Base-by-base conservation (phyloP, 1,284 basidiomycete species). In the Anthracocystis walkeri region DNA sequence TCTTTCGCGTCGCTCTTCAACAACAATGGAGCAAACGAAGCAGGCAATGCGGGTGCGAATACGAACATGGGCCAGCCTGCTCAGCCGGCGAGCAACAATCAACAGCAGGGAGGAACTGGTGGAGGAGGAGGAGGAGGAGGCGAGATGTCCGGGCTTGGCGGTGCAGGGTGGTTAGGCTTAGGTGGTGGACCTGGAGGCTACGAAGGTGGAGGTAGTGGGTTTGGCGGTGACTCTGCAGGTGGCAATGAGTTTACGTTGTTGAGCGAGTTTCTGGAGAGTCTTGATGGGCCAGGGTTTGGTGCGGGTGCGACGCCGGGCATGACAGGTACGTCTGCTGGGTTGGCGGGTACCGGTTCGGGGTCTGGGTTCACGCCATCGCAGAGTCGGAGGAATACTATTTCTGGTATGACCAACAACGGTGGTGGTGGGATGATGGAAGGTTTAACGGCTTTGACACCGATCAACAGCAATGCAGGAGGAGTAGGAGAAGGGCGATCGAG, bases 121-220 rank as follows among this genome's bases (percentile, higher is more conserved):
- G 27, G 40, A 7, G 35, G 21, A 11, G 51, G 23, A 45, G n/a
- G 20, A 3, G 52, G 46, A 21, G 66, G 20, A 3, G 52, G 46
- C 21, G 66, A 71, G 42, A 38, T 70, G 44, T 42, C 65, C 4
- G 64, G 67, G 16, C 65, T 84, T 3, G 77, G 79, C 44, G 78
- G 82, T 33, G 82, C 82, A 7, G 79, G 80, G 3, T 84, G 79
- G 76, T 60, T 84, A 6, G 82, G 82, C 2, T 50, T 84, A 4
- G 82, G 82, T 11, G 82, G 82, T 16, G 67, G 70, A 18, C 58
- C 71, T 5, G 74, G 73, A 10, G 68, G 75, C 4, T 60, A 61
- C 52, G 58, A 67, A 56, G 77, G 59, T 7, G 72, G 74, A 20
- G 72, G 74, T 21, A 70, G 68, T 21, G 73, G 72, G n/a, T 71